phyloP scores from a whole-genome alignment of 805 yeast species.

The Pichia cephalocereana region DNA sequence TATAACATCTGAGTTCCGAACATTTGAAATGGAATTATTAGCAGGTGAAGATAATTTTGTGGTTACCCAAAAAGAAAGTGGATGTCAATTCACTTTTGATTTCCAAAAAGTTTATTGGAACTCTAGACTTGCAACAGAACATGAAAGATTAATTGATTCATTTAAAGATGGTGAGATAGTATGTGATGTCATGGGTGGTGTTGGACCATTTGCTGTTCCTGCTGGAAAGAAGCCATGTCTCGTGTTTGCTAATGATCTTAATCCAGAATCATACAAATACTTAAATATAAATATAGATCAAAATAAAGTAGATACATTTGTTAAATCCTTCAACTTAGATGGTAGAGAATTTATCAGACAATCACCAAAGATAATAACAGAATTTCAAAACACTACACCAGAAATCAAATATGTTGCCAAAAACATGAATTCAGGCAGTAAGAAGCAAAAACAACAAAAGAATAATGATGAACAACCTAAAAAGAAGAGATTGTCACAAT shows the following conservation, averaged over 20 bases:
- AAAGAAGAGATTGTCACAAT: slow-evolving; percentile 18
- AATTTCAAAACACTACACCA: slow-evolving; percentile 34
- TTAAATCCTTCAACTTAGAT: slow-evolving; percentile 60
- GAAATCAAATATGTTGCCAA: slow-evolving; percentile 29
- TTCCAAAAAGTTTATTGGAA: slow-evolving; percentile 97
- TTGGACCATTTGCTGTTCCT: slow-evolving; percentile 96
- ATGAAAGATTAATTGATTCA: slow-evolving; percentile 60
- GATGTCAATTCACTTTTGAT: slow-evolving; percentile 79
- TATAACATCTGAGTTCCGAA: slow-evolving; percentile 80
- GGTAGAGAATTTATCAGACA: slow-evolving; percentile 72
- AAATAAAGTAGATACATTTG: slow-evolving; percentile 56
- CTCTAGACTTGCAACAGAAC: slow-evolving; percentile 89
- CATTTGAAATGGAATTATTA: slow-evolving; percentile 86
- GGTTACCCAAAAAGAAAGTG: slow-evolving; percentile 83
- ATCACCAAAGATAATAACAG: slow-evolving; percentile 43
- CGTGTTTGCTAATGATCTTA: slow-evolving; percentile 87
- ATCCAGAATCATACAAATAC: slow-evolving; percentile 75
- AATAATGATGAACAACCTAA: slow-evolving; percentile 11
- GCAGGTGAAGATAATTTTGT: slow-evolving; percentile 74
- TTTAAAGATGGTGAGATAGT: slow-evolving; percentile 64
- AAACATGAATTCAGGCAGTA: slow-evolving; percentile 21
- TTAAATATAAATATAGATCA: slow-evolving; percentile 51
- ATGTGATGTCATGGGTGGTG: slow-evolving; percentile 97
- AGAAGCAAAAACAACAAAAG: slow-evolving; percentile 6
- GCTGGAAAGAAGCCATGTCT: slow-evolving; percentile 78